phyloP scores from a whole-genome alignment of 1,284 basidiomycete species.

The Acaromyces ingoldii region DNA sequence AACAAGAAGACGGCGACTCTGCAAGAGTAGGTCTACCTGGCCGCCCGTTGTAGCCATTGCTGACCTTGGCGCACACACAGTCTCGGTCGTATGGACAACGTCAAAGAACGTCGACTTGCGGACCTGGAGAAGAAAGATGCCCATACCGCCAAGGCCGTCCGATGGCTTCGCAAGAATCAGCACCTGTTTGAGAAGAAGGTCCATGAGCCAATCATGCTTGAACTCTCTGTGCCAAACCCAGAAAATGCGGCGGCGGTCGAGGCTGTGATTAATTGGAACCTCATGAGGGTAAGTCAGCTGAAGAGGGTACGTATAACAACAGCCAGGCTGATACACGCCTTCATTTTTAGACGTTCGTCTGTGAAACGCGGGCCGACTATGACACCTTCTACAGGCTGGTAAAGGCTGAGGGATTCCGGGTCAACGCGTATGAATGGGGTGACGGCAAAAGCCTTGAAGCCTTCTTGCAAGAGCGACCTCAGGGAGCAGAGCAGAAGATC shows the following conservation, averaged over 20 bases:
- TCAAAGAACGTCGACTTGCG: conserved; percentile 32
- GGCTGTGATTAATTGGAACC: conserved; percentile 61
- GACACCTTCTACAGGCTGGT: conserved; percentile 59
- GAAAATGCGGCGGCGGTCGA: conserved; percentile 66
- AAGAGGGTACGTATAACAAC: neutral
- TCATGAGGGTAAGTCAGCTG: conserved; percentile 61
- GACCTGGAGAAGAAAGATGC: conserved; percentile 56
- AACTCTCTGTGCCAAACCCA: conserved; percentile 65
- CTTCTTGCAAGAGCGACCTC: conserved; percentile 18
- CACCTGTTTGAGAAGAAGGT: conserved; percentile 70
- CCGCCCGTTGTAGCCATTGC: neutral
- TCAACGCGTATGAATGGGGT: conserved; percentile 50
- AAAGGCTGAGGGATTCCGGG: conserved; percentile 56
- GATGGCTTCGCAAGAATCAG: conserved; percentile 71
- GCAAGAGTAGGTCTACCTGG: neutral
- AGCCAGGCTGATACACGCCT: conserved; percentile 1
- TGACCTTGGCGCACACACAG: no score
- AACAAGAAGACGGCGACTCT: conserved; percentile 18
- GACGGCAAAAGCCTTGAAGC: conserved; percentile 17
- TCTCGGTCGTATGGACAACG: conserved; percentile 23
- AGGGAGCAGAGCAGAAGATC: conserved; percentile 57
- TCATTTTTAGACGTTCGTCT: conserved; percentile 70
- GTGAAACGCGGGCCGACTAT: conserved; percentile 78
- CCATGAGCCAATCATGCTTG: conserved; percentile 75
- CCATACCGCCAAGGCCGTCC: conserved; percentile 64